phyloP scores from a whole-genome alignment of 441 rosid species.

The Rhodomyrtus psidioides region DNA sequence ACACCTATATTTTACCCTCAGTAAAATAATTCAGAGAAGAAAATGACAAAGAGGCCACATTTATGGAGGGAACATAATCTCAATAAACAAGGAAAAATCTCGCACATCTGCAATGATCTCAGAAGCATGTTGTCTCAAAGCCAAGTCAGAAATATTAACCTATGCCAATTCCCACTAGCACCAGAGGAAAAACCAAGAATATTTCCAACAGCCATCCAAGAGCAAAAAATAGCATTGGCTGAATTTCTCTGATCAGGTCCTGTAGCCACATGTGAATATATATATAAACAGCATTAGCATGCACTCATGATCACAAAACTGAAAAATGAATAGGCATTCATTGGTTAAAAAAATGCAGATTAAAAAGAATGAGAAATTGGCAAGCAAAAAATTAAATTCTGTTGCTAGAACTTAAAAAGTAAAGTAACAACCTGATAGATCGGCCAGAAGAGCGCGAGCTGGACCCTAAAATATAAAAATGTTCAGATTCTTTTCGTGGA shows the following conservation, averaged over 20 bases:
- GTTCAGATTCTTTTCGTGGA: neutral
- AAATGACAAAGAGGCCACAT: neutral
- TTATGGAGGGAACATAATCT: neutral
- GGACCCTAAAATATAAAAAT: slow-evolving; percentile 56
- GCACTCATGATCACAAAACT: neutral
- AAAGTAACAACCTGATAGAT: slow-evolving; percentile 53
- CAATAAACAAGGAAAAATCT: neutral
- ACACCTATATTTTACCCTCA: neutral
- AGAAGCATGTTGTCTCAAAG: neutral
- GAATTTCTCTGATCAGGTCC: slow-evolving; percentile 94
- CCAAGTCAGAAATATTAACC: slow-evolving; percentile 33
- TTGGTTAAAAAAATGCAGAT: neutral
- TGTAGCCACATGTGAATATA: slow-evolving; percentile 13
- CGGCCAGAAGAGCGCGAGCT: slow-evolving; percentile 95
- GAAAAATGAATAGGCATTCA: neutral
- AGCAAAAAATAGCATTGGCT: slow-evolving; percentile 89
- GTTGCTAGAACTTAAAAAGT: neutral
- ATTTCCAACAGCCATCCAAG: slow-evolving; percentile 98
- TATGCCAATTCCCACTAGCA: slow-evolving; percentile 88
- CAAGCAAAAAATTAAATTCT: neutral
- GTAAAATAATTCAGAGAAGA: neutral
- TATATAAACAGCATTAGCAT: slow-evolving; percentile 11
- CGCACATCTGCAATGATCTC: neutral
- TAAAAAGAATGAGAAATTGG: neutral
- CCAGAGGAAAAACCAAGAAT: slow-evolving; percentile 96